phyloP scores from a whole-genome alignment of 202 grass and related monocot species.

The Panicum virgatum region DNA sequence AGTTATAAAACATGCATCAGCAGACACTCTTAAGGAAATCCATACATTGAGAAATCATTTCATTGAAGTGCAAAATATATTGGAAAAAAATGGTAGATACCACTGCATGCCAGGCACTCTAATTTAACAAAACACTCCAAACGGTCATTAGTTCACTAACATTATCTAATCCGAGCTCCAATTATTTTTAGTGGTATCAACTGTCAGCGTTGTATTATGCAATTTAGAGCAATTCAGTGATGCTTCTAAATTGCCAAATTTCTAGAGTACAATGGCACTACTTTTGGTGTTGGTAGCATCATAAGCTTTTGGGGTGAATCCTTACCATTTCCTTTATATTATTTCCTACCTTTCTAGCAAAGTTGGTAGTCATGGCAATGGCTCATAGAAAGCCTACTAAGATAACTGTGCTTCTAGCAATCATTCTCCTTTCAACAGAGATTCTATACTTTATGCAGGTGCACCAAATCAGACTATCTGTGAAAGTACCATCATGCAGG shows the following conservation, averaged over 20 bases:
- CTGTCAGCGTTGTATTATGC: background rate
- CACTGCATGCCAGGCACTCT: background rate
- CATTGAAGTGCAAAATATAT: slow-evolving; percentile 1
- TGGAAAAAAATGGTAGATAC: background rate
- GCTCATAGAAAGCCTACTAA: background rate
- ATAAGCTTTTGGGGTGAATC: slow-evolving; percentile 5
- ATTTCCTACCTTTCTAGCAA: background rate
- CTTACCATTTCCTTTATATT: background rate
- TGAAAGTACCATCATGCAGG: slow-evolving; percentile 82
- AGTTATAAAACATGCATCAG: slow-evolving; percentile 13
- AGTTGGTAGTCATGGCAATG: background rate
- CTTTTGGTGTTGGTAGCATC: background rate
- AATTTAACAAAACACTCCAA: background rate
- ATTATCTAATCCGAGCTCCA: slow-evolving; percentile 2
- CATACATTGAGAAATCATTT: background rate
- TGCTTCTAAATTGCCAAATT: background rate
- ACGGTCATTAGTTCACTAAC: background rate
- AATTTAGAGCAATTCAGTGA: background rate
- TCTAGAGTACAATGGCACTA: background rate
- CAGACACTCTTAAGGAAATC: background rate
- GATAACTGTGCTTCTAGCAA: background rate
- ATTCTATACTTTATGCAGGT: slow-evolving; percentile 44
- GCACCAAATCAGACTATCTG: slow-evolving; percentile 42
- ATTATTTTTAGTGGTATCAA: background rate
- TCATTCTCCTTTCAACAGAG: background rate